Conservation (phyloP, 768 basidiomycete genomes). For the Mycena galopus region DNA sequence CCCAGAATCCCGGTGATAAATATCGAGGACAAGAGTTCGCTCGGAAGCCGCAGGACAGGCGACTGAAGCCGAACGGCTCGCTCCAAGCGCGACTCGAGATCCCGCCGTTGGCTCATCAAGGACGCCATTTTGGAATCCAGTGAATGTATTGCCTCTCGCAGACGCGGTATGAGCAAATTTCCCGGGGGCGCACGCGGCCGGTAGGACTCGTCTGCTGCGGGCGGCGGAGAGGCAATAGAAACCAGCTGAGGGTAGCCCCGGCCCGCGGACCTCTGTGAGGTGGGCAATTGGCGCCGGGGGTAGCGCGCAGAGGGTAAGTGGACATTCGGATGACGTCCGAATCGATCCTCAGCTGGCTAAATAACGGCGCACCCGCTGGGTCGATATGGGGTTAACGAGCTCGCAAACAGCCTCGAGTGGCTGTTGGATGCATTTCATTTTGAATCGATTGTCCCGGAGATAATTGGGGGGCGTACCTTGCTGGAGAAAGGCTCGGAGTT, state of each 20-base stretch:
- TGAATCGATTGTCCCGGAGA: conserved; percentile 36
- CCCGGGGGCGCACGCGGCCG: conserved; percentile 18
- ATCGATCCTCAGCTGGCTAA: conserved; percentile 28
- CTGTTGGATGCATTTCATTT: conserved; percentile 29
- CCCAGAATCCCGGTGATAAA: conserved; percentile 79
- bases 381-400: conserved; percentile 39
- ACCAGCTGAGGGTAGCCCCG: conserved; percentile 15
- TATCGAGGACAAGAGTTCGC: conserved; percentile 82
- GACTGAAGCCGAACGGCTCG: conserved; percentile 83
- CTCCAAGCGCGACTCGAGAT: conserved; percentile 78
- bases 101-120: conserved; percentile 73
- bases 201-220: conserved; percentile 2
- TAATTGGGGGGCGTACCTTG: conserved; percentile 31
- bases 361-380: conserved; percentile 30
- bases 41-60: conserved; percentile 84
- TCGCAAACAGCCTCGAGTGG: conserved; percentile 33
- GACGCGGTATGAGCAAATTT: conserved; percentile 58
- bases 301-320: conserved; percentile 35
- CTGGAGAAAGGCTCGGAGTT: conserved; percentile 4
- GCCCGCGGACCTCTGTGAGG: conserved; percentile 25
- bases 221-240: conserved; percentile 16
- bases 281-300: conserved; percentile 23
- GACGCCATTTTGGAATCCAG: conserved; percentile 82
- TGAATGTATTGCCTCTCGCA: conserved; percentile 79
- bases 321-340: conserved; percentile 36